Evolutionary conservation across 306 rosid species (phyloP).

Genomic region (Myrica gale): DNA sequence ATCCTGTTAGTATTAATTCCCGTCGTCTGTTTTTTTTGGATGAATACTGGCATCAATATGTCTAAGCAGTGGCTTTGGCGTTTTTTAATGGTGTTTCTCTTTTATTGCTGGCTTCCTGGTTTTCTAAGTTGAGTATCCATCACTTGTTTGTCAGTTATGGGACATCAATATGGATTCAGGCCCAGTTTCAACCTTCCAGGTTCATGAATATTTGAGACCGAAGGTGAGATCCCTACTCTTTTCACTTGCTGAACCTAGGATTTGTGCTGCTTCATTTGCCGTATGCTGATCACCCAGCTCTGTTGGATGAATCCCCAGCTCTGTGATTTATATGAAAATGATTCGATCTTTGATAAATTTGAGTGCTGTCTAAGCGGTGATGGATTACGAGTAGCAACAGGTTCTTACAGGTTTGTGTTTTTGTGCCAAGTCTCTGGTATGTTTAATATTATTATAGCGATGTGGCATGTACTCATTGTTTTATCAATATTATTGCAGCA

Average conservation of each 20-base stretch:
- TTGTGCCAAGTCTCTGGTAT: background rate
- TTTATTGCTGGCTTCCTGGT: slow-evolving; percentile 1
- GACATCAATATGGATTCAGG: slow-evolving; percentile 99
- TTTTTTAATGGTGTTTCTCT: background rate
- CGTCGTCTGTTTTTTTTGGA: too few species aligned
- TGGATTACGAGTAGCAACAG: slow-evolving; percentile 86
- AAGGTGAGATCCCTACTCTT: slow-evolving; percentile 60
- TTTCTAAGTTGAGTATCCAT: background rate
- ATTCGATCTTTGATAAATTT: slow-evolving; percentile 92
- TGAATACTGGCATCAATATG: background rate
- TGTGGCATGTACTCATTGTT: slow-evolving; percentile 27
- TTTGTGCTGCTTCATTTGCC: slow-evolving; percentile 20
- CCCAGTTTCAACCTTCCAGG: slow-evolving; percentile 90
- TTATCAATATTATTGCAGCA: slow-evolving; percentile 58
- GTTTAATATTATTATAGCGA: slow-evolving; percentile 11
- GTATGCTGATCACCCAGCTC: slow-evolving; percentile 19
- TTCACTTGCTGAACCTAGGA: slow-evolving; percentile 17
- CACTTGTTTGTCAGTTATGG: slow-evolving; percentile 75
- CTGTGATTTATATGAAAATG: slow-evolving; percentile 96
- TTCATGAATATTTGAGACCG: slow-evolving; percentile 93
- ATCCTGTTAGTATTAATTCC: background rate
- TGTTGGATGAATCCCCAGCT: slow-evolving; percentile 51
- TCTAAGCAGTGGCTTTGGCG: background rate
- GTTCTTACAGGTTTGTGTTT: slow-evolving; percentile 82
- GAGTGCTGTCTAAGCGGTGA: slow-evolving; percentile 97